Conservation (phyloP, 164 flowering plant genomes). For the Umbellularia californica region DNA sequence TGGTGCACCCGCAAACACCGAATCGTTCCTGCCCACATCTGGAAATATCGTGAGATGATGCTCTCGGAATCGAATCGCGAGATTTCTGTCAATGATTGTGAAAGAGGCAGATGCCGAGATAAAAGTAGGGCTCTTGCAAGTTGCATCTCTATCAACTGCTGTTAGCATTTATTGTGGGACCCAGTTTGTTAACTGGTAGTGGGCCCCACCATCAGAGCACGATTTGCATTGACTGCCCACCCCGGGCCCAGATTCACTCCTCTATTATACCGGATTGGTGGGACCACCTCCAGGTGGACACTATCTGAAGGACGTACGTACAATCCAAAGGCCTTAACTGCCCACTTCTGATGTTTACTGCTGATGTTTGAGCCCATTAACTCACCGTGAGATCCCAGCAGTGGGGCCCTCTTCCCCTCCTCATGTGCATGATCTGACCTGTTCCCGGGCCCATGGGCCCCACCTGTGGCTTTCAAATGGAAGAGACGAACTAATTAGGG, state of each 20-base stretch:
- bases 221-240: too few species aligned
- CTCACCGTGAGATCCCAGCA: too few species aligned
- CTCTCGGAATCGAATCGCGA: neutral
- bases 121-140: neutral
- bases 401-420: too few species aligned
- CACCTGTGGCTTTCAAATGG: too few species aligned
- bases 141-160: neutral
- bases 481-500: too few species aligned
- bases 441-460: too few species aligned
- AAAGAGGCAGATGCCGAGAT: neutral
- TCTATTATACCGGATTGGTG: neutral
- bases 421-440: too few species aligned
- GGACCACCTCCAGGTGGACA: neutral
- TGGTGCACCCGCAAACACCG: too few species aligned
- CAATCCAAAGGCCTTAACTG: neutral
- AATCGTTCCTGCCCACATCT: neutral
- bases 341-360: neutral
- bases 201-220: neutral
- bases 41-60: neutral
- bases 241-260: too few species aligned
- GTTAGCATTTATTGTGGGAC: neutral
- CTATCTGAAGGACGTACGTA: too few species aligned
- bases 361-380: slow-evolving; percentile 2
- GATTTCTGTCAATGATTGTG: neutral
- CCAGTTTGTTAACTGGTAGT: neutral